A percentile compares a stretch with the other conserved stretches of the same genome.
Evolutionary conservation across 768 basidiomycete genomes (phyloP).

Genomic region (Boletus coccyginus): DNA sequence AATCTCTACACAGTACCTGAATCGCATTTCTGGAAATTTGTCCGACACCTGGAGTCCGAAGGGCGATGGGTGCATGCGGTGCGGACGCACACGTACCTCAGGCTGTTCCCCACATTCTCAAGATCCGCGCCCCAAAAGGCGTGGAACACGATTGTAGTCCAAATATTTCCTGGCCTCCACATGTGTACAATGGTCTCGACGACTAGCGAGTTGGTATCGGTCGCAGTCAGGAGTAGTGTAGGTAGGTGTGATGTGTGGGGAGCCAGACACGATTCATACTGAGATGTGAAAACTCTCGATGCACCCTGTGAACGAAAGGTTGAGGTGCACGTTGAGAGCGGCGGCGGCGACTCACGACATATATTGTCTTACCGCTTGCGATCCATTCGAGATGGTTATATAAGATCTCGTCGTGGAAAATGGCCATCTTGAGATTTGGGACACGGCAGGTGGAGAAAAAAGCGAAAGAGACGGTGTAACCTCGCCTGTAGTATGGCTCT

Average conservation of each 20-base stretch:
- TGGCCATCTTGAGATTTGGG: conserved; percentile 42
- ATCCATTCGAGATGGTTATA: conserved; percentile 55
- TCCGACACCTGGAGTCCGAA: background rate
- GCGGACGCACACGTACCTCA: conserved; percentile 33
- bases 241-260: no score
- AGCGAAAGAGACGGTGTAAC: background rate
- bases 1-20: conserved; percentile 60
- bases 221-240: background rate
- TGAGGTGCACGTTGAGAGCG: conserved; percentile 64
- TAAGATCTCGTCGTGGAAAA: conserved; percentile 57
- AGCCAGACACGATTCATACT: conserved; percentile 55
- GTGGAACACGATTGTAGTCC: conserved; percentile 60
- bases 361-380: conserved; percentile 43
- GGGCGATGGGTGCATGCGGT: background rate
- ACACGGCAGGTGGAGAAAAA: no score
- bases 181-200: conserved; percentile 59
- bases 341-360: conserved; percentile 73
- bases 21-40: background rate
- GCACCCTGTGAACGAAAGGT: conserved; percentile 65
- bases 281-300: conserved; percentile 59
- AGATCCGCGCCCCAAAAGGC: conserved; percentile 60
- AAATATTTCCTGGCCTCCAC: conserved; percentile 52
- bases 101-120: conserved; percentile 53
- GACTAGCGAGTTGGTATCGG: conserved; percentile 31
- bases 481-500: background rate